phyloP scores from a whole-genome alignment of 129 eudicot genomes.

The Chrysanthemum makinoi region DNA sequence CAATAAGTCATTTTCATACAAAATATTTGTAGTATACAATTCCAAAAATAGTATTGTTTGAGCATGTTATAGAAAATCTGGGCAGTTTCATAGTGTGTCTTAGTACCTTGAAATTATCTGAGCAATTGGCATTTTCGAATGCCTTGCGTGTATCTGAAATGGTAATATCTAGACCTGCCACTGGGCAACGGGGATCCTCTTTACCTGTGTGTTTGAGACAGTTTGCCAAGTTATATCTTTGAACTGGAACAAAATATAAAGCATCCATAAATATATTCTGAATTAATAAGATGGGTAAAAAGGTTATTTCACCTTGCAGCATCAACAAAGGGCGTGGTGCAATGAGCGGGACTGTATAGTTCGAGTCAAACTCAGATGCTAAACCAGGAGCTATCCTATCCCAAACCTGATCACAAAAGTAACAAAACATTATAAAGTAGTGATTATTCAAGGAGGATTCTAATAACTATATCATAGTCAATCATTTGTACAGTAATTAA shows the following conservation, averaged over 20 bases:
- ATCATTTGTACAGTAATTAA: neutral
- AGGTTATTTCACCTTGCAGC: constrained; percentile 55
- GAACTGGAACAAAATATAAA: constrained; percentile 4
- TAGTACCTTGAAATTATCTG: constrained; percentile 58
- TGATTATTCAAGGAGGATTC: neutral
- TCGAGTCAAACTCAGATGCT: constrained; percentile 70
- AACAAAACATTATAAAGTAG: neutral
- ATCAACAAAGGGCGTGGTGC: constrained; percentile 87
- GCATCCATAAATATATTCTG: neutral
- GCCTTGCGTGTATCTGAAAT: constrained; percentile 40
- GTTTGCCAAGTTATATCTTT: constrained; percentile 9
- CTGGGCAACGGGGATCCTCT: constrained; percentile 84
- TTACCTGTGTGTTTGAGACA: constrained; percentile 45
- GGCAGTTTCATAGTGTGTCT: neutral
- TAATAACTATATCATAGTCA: neutral
- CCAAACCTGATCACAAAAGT: constrained; percentile 68
- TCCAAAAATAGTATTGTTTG: no score
- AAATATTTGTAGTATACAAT: neutral
- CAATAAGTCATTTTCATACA: neutral
- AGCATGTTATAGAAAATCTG: no score
- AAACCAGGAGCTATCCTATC: constrained; percentile 91
- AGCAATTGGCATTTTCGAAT: constrained; percentile 43
- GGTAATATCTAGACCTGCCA: constrained; percentile 66
- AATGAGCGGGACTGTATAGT: constrained; percentile 70
- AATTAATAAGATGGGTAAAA: constrained; percentile 7